Conservation (phyloP, 2,329 filamentous ascomycete genomes). For the Hypoxylon sp. region DNA sequence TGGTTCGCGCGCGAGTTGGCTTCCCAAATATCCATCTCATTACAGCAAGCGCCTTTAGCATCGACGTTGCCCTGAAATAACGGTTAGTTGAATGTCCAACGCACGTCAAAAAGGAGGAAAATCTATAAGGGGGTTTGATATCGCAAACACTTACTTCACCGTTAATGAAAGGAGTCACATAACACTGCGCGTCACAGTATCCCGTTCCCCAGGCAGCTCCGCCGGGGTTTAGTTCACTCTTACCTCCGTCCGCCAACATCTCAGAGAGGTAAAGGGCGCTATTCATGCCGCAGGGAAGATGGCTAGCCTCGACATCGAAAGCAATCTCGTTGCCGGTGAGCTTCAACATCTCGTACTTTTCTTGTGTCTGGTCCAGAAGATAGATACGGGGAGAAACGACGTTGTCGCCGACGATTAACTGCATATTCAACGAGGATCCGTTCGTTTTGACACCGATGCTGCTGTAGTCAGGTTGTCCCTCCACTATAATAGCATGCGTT, state of each 20-base stretch:
- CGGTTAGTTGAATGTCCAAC: slow-evolving; percentile 25
- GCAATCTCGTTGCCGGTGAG: slow-evolving; percentile 73
- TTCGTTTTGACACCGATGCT: slow-evolving; percentile 53
- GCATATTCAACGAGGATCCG: slow-evolving; percentile 58
- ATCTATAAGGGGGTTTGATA: no score
- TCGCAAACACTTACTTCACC: slow-evolving; percentile 53
- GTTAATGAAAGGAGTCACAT: slow-evolving; percentile 56
- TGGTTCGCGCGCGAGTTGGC: slow-evolving; percentile 56
- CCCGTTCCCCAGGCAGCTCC: slow-evolving; percentile 58
- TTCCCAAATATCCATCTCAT: slow-evolving; percentile 60
- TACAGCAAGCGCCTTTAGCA: slow-evolving; percentile 56
- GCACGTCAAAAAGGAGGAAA: no score
- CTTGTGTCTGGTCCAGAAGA: slow-evolving; percentile 67
- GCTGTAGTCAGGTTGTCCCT: slow-evolving; percentile 64
- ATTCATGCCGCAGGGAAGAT: slow-evolving; percentile 73
- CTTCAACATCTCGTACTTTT: slow-evolving; percentile 72
- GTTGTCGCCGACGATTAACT: slow-evolving; percentile 52
- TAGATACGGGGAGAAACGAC: slow-evolving; percentile 66
- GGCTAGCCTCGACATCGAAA: slow-evolving; percentile 75
- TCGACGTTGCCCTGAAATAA: slow-evolving; percentile 54
- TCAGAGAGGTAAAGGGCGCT: slow-evolving; percentile 73
- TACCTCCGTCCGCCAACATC: slow-evolving; percentile 72
- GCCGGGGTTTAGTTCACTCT: slow-evolving; percentile 59
- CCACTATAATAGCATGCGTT: slow-evolving; percentile 51
- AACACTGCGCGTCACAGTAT: slow-evolving; percentile 59